Percentiles rank a stretch among this genome's conserved stretches.
Evolutionary conservation across 225 moss, liverwort and hornwort genomes (phyloP).

Genomic region (Marchantia polymorpha): DNA sequence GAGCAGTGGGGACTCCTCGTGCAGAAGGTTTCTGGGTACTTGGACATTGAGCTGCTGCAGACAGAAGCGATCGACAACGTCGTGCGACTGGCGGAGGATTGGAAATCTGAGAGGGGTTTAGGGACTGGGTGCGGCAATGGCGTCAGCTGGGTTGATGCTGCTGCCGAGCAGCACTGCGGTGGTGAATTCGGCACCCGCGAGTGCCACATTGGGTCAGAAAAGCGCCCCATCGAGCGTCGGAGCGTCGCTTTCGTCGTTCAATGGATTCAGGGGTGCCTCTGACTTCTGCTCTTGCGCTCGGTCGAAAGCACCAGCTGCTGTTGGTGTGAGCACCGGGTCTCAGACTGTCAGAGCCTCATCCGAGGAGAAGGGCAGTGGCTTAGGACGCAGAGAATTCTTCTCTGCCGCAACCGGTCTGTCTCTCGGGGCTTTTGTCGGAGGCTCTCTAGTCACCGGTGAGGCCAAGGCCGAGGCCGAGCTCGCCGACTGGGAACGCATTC

Average conservation of each 20-base stretch:
- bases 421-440: conserved; percentile 27
- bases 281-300: conserved; percentile 27
- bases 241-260: not conserved
- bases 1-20: not conserved
- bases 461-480: conserved; percentile 61
- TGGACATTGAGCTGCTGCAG: not conserved
- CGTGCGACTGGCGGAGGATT: not conserved
- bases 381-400: conserved; percentile 40
- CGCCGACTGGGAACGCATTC: conserved; percentile 71
- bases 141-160: conserved; percentile 24
- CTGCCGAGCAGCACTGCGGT: conserved; percentile 13
- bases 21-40: not conserved
- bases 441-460: conserved; percentile 36
- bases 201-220: not conserved
- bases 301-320: not conserved
- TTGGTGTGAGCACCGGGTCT: not conserved
- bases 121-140: conserved; percentile 20
- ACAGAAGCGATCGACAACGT: not conserved
- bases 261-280: conserved; percentile 13
- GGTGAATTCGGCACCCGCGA: not conserved
- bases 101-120: not conserved
- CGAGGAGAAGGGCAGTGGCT: conserved; percentile 10
- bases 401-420: conserved; percentile 30
- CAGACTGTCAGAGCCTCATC: conserved; percentile 24
- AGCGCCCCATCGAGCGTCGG: not conserved